Conservation (phyloP, 2,329 filamentous ascomycete genomes). For the Dothidotthia symphoricarpi region DNA sequence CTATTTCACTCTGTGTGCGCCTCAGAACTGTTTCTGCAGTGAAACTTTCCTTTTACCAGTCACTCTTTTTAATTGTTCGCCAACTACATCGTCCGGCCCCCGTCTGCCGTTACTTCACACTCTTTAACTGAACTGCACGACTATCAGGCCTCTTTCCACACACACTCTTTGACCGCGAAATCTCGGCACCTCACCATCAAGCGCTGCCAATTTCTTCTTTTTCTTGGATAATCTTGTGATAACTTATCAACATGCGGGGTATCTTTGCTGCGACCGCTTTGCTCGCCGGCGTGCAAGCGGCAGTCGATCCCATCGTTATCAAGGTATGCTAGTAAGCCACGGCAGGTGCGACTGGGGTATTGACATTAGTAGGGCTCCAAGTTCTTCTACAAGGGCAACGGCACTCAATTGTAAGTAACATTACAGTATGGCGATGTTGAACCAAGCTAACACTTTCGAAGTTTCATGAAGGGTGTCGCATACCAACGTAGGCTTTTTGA, state of each 20-base stretch:
- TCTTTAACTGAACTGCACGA: constrained; percentile 16
- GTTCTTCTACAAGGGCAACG: constrained; percentile 85
- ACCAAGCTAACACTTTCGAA: constrained; percentile 30
- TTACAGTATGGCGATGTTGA: neutral
- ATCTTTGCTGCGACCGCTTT: constrained; percentile 52
- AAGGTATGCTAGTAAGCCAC: constrained; percentile 55
- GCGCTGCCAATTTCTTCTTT: constrained; percentile 25
- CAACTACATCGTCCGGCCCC: constrained; percentile 16
- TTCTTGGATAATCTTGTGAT: constrained; percentile 27
- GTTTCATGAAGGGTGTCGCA: constrained; percentile 87
- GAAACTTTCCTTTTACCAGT: constrained; percentile 30
- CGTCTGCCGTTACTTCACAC: constrained; percentile 26
- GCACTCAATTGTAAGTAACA: constrained; percentile 59
- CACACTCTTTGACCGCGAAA: constrained; percentile 11
- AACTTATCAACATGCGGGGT: constrained; percentile 54
- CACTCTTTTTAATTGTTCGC: constrained; percentile 30
- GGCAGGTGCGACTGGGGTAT: constrained; percentile 3
- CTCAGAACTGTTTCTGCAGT: constrained; percentile 35
- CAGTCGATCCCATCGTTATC: constrained; percentile 64
- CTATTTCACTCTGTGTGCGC: constrained; percentile 34
- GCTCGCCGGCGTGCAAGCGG: constrained; percentile 54
- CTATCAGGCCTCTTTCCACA: constrained; percentile 15
- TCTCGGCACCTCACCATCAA: constrained; percentile 27
- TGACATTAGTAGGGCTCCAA: constrained; percentile 62
- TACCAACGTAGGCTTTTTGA: constrained; percentile 65